These are phyloP conservation scores for Colletotrichum nymphaeae DNA, from an alignment of 2,329 filamentous ascomycete species.

Conservation along the genomic window DNA sequence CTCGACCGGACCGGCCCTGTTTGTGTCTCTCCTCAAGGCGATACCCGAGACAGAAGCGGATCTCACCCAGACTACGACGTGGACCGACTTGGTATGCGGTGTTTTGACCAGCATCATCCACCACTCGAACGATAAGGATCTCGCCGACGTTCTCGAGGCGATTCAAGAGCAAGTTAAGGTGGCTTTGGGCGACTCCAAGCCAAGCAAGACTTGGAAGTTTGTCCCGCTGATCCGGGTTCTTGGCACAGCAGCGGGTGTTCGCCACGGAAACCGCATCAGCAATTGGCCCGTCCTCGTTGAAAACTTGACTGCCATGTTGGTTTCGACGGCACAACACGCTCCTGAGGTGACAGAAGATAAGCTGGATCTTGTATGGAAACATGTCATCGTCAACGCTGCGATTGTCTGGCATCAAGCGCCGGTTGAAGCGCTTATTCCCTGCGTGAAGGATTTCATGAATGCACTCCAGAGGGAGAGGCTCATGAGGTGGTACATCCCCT, in stretches of 20 bases:
- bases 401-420: slow-evolving; percentile 81
- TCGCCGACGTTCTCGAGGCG: slow-evolving; percentile 73
- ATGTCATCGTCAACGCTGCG: slow-evolving; percentile 67
- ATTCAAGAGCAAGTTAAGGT: slow-evolving; percentile 63
- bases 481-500: slow-evolving; percentile 81
- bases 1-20: slow-evolving; percentile 67
- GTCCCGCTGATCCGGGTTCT: slow-evolving; percentile 69
- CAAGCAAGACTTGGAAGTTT: slow-evolving; percentile 50
- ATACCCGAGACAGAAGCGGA: slow-evolving; percentile 63
- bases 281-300: slow-evolving; percentile 77
- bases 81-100: slow-evolving; percentile 78
- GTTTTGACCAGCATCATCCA: slow-evolving; percentile 86
- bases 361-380: slow-evolving; percentile 64
- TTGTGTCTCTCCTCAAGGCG: slow-evolving; percentile 61
- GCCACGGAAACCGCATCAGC: slow-evolving; percentile 79
- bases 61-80: slow-evolving; percentile 59
- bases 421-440: slow-evolving; percentile 81
- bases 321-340: slow-evolving; percentile 54
- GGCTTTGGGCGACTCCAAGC: slow-evolving; percentile 51
- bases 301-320: slow-evolving; percentile 64
- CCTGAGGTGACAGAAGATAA: slow-evolving; percentile 49
- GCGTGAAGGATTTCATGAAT: slow-evolving; percentile 73
- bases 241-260: slow-evolving; percentile 79
- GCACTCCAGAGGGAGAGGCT: slow-evolving; percentile 73
- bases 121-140: slow-evolving; percentile 80